Evolutionary conservation across 805 yeast species (phyloP).

Genomic region (Ogataea thermomethanolica): DNA sequence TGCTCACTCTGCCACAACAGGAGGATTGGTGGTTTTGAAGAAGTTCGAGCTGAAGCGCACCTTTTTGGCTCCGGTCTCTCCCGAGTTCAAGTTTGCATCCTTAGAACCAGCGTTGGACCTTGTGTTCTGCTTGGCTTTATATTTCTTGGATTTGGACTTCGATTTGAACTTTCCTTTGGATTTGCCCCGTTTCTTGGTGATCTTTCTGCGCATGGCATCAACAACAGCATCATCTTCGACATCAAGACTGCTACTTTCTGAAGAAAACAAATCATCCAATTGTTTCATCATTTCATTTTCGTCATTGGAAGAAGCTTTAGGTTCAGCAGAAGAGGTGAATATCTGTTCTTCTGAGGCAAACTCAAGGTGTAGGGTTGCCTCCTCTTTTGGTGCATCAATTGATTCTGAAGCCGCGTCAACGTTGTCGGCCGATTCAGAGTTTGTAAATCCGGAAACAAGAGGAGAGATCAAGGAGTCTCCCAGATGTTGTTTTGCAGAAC

Average conservation of each 20-base stretch:
- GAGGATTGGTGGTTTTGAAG: constrained; percentile 13
- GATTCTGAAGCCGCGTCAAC: neutral
- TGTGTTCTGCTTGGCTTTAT: neutral
- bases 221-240: constrained; percentile 5
- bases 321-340: neutral
- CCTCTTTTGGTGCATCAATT: constrained; percentile 1
- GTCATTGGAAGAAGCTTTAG: neutral
- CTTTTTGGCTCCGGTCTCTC: constrained; percentile 9
- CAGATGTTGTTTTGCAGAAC: neutral
- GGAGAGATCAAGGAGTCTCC: neutral
- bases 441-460: neutral
- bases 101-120: too few species aligned
- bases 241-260: constrained; percentile 1
- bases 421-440: neutral
- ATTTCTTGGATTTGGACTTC: constrained; percentile 6
- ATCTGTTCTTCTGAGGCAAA: constrained; percentile 25
- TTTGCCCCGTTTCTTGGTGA: constrained; percentile 2
- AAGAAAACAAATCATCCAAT: constrained; percentile 3
- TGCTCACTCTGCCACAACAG: neutral
- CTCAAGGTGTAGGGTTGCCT: constrained; percentile 15
- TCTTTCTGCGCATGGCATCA: constrained; percentile 1
- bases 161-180: neutral
- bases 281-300: constrained; percentile 3
- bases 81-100: constrained; percentile 1
- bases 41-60: constrained; percentile 19